These are phyloP conservation scores for Chaetothyriales sp. DNA, from an alignment of 2,329 filamentous ascomycete genomes.

Conservation along the genomic window DNA sequence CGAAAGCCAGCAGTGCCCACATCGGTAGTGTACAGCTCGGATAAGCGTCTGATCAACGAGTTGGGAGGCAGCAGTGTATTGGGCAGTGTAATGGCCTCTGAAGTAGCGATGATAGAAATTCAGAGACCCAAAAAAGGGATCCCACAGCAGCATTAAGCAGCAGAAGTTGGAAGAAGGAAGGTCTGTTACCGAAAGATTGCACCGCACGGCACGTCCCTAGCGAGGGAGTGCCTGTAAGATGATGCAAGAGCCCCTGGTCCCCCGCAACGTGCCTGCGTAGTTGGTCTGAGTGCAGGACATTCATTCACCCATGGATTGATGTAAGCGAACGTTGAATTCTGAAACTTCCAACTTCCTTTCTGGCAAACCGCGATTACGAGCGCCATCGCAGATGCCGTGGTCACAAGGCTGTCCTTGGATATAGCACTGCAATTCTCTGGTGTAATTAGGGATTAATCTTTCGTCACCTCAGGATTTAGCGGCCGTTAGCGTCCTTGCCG, in stretches of 20 bases:
- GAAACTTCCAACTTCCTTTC: neutral
- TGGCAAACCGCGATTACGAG: neutral
- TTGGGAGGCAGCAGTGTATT: too few species aligned
- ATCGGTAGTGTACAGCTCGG: neutral
- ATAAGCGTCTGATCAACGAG: neutral
- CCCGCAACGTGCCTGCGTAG: conserved; percentile 1
- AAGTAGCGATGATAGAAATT: neutral
- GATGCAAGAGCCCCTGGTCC: conserved; percentile 4
- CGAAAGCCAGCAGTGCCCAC: neutral
- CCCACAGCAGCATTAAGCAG: neutral
- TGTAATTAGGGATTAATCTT: too few species aligned
- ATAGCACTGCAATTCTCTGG: neutral
- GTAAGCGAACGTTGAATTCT: neutral
- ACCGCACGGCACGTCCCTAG: neutral
- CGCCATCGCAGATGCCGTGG: neutral
- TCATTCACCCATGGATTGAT: neutral
- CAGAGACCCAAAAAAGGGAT: neutral
- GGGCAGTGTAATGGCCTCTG: too few species aligned
- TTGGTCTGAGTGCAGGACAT: neutral
- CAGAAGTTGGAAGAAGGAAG: neutral
- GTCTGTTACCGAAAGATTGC: neutral
- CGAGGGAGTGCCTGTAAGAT: conserved; percentile 5
- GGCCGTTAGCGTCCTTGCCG: too few species aligned
- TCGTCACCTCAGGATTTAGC: neutral
- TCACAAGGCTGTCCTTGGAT: neutral